Evolutionary conservation across 1,139 yeast genomes (phyloP).

Genomic region (Geotrichum candidum): DNA sequence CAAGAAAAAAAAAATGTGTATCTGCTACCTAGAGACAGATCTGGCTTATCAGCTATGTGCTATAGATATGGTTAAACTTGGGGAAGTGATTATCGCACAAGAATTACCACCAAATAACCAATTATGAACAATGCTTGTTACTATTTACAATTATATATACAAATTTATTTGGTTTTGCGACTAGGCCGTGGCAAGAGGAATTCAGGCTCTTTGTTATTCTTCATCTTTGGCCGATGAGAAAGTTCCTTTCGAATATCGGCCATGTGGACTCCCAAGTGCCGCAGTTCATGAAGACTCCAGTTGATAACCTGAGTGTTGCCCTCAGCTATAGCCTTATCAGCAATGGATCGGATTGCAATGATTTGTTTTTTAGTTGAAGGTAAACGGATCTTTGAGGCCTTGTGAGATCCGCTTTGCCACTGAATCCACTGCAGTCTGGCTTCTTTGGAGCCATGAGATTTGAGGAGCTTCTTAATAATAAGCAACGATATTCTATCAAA

Average conservation of each 20-base stretch:
- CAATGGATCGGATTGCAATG: slow-evolving; percentile 12
- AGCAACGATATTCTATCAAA: slow-evolving; percentile 11
- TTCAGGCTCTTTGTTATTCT: not conserved
- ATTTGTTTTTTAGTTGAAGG: slow-evolving; percentile 5
- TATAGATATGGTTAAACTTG: too few relatives aligned
- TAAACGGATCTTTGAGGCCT: slow-evolving; percentile 5
- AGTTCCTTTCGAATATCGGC: slow-evolving; percentile 15
- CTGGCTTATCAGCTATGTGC: too few relatives aligned
- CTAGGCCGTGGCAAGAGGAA: not conserved
- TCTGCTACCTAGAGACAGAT: too few relatives aligned
- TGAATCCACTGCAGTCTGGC: slow-evolving; percentile 17
- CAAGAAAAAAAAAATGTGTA: too few relatives aligned
- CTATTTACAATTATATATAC: not conserved
- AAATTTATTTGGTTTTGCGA: not conserved
- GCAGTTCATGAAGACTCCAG: slow-evolving; percentile 16
- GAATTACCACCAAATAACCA: not conserved
- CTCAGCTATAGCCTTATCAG: slow-evolving; percentile 17
- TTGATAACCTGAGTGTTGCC: slow-evolving; percentile 8
- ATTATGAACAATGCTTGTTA: not conserved
- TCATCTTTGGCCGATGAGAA: not conserved
- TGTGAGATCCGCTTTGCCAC: slow-evolving; percentile 12
- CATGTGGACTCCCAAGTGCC: slow-evolving; percentile 17
- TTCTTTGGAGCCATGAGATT: slow-evolving; percentile 8
- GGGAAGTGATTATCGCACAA: not conserved
- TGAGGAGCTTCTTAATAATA: slow-evolving; percentile 11